Percentiles rank a stretch among this genome's conserved stretches.
These are phyloP conservation scores for Priceomyces castillae DNA, from an alignment of 805 yeast species.

Conservation along the genomic window DNA sequence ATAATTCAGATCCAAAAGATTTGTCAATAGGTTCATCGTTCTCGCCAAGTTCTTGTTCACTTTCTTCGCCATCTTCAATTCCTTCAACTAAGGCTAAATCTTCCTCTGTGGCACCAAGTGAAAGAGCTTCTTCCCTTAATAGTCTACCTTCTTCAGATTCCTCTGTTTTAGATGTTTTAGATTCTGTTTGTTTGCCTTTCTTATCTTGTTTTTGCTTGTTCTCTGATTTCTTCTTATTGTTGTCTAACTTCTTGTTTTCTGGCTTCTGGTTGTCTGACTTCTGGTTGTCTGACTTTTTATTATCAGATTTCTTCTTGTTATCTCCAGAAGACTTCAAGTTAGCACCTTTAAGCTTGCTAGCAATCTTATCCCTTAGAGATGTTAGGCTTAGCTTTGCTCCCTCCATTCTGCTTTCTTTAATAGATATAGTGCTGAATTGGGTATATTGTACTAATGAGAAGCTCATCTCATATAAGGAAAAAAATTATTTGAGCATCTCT, in stretches of 20 bases:
- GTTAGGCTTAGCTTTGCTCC: conserved; percentile 46
- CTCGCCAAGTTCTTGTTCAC: conserved; percentile 51
- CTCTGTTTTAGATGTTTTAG: conserved; percentile 16
- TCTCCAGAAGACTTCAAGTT: conserved; percentile 9
- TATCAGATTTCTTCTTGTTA: conserved; percentile 15
- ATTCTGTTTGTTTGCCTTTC: conserved; percentile 7
- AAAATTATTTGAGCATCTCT: neutral
- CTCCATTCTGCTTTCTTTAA: conserved; percentile 34
- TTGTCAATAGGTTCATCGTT: conserved; percentile 40
- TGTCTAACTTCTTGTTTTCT: conserved; percentile 7
- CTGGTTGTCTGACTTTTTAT: conserved; percentile 6
- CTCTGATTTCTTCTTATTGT: conserved; percentile 3
- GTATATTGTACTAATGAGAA: neutral
- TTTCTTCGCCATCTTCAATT: conserved; percentile 48
- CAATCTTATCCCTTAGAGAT: conserved; percentile 63
- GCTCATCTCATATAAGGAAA: neutral
- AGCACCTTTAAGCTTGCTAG: conserved; percentile 42
- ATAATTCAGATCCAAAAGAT: conserved; percentile 51
- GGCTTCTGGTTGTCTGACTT: conserved; percentile 5
- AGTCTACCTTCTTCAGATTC: conserved; percentile 7
- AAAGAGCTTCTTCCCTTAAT: conserved; percentile 70
- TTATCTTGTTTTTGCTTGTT: conserved; percentile 4
- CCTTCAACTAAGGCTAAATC: conserved; percentile 66
- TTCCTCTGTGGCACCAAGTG: conserved; percentile 83
- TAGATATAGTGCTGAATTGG: neutral